Evolutionary conservation across 106 monocot genomes (phyloP).

Genomic region (Cymbidium sinense): DNA sequence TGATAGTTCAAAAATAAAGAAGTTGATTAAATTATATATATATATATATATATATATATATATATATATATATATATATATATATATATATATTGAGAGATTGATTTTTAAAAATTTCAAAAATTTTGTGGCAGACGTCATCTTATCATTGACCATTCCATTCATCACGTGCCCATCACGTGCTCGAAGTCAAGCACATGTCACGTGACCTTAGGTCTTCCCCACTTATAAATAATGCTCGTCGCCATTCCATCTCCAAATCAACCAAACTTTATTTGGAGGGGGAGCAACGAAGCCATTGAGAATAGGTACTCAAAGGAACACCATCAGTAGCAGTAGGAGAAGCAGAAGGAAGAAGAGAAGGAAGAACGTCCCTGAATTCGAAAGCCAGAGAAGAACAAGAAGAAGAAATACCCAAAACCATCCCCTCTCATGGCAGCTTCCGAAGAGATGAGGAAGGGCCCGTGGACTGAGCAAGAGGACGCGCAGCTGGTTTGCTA

Average conservation of each 20-base stretch:
- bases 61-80: no score
- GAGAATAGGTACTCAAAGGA: conserved; percentile 10
- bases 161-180: no score
- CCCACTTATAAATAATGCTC: background rate
- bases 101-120: no score
- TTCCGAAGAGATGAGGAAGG: conserved; percentile 38
- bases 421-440: background rate
- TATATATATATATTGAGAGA: no score
- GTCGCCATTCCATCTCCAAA: background rate
- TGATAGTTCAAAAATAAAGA: no score
- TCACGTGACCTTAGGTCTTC: background rate
- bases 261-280: background rate
- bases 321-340: background rate
- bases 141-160: background rate
- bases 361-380: background rate
- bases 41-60: no score
- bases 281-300: background rate
- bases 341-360: background rate
- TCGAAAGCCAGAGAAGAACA: background rate
- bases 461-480: conserved; percentile 74
- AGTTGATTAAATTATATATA: no score
- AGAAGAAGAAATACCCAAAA: background rate
- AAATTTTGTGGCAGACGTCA: no score
- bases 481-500: conserved; percentile 53
- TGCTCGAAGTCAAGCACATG: no score